Conservation (phyloP, 768 basidiomycete genomes). For the Russula dissimulans region DNA sequence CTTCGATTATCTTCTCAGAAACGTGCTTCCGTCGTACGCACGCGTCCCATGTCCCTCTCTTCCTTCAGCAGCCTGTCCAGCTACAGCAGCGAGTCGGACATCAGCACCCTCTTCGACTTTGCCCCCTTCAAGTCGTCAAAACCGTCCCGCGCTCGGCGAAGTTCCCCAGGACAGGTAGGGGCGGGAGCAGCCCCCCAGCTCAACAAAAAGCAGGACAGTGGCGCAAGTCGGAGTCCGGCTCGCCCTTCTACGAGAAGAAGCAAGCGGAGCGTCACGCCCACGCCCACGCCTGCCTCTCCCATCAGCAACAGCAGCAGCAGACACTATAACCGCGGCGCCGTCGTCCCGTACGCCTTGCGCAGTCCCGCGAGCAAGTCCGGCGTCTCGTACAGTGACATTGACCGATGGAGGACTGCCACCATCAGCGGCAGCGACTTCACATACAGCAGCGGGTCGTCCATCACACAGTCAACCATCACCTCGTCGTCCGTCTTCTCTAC, state of each 20-base stretch:
- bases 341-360: conserved; percentile 6
- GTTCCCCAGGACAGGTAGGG: not conserved
- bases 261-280: conserved; percentile 13
- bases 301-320: not conserved
- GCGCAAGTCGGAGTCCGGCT: not conserved
- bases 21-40: not conserved
- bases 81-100: conserved; percentile 17
- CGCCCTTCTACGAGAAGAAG: not conserved
- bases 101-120: conserved; percentile 8
- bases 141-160: not conserved
- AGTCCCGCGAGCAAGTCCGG: conserved; percentile 13
- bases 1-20: not conserved
- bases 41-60: conserved; percentile 12
- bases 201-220: not conserved
- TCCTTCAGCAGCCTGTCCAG: conserved; percentile 19
- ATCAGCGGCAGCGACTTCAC: conserved; percentile 10
- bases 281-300: conserved; percentile 1
- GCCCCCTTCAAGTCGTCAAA: conserved; percentile 3
- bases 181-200: not conserved
- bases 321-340: not conserved
- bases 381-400: conserved; percentile 12
- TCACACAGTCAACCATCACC: conserved; percentile 8
- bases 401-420: conserved; percentile 7
- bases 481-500: conserved; percentile 6
- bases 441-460: conserved; percentile 15